A percentile compares a stretch with the other conserved stretches of the same genome.
These are phyloP conservation scores for Cyclocybe cylindracea DNA, from an alignment of 768 basidiomycete species.

Conservation along the genomic window DNA sequence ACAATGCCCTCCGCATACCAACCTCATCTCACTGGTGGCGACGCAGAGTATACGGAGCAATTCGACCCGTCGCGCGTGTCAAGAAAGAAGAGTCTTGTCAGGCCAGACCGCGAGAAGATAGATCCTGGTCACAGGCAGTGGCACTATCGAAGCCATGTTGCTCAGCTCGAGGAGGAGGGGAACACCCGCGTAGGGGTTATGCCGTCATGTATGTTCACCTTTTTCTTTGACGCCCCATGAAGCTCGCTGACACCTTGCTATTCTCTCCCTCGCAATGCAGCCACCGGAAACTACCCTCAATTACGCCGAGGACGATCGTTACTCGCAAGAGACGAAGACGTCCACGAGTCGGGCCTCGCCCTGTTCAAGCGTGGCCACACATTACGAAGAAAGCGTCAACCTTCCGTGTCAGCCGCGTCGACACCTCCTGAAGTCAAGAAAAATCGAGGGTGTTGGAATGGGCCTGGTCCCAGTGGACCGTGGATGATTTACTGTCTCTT, in stretches of 20 bases:
- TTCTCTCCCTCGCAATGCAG: conserved; percentile 30
- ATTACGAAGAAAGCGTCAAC: conserved; percentile 66
- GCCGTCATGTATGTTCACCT: conserved; percentile 72
- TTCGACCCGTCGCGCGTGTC: conserved; percentile 54
- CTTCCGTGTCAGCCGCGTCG: conserved; percentile 40
- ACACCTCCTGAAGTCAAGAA: conserved; percentile 37
- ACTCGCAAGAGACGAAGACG: conserved; percentile 87
- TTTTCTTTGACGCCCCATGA: conserved; percentile 7
- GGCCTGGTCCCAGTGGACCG: conserved; percentile 87
- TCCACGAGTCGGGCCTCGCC: conserved; percentile 89
- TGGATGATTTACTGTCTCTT: conserved; percentile 96
- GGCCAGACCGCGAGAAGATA: conserved; percentile 94
- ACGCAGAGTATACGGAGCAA: conserved; percentile 43
- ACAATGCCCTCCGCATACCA: conserved; percentile 49
- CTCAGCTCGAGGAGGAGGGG: conserved; percentile 73
- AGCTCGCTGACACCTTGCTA: conserved; percentile 13
- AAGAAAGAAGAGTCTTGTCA: conserved; percentile 90
- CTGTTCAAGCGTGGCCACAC: conserved; percentile 87
- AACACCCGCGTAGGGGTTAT: conserved; percentile 64
- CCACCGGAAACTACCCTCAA: conserved; percentile 80
- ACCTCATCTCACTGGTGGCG: conserved; percentile 25
- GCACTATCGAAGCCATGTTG: conserved; percentile 90
- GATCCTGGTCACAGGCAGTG: conserved; percentile 93
- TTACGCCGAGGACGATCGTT: conserved; percentile 88
- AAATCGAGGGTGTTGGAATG: conserved; percentile 61